Base-by-base conservation (phyloP, 306 rosid species). In the Morella rubra region DNA sequence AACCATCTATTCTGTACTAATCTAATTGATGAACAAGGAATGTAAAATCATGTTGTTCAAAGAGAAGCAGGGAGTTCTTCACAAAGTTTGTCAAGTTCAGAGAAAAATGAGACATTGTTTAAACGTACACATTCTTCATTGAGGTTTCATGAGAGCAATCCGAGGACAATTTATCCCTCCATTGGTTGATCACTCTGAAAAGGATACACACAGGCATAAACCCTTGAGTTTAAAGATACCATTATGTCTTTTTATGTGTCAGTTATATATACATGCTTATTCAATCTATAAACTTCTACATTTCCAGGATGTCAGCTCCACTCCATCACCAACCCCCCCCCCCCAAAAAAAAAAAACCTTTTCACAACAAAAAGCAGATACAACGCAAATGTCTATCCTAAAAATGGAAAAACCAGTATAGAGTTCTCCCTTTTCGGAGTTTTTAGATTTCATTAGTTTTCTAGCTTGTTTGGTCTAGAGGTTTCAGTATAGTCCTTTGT, bases 391-490 rank as follows among this genome's bases (percentile, higher is more conserved):
- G n/a, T 59, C 69, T 67, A 61, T 20, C 74, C 73, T 71, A 15
- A 62, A 55, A 78, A 51, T 40, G 60, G 73, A 74, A 32, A 75
- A 72, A 54, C 32, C 71, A 55, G n/a, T n/a, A n/a, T n/a, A n/a
- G n/a, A n/a, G n/a, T n/a, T n/a, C n/a, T n/a, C n/a, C n/a, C n/a
- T n/a, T n/a, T n/a, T n/a, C n/a, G n/a, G n/a, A n/a, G n/a, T n/a
- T n/a, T n/a, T n/a, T n/a, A n/a, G n/a, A n/a, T n/a, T n/a, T n/a
- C n/a, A n/a, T n/a, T n/a, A n/a, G n/a, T n/a, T n/a, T n/a, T n/a
- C n/a, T n/a, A n/a, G n/a, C n/a, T n/a, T n/a, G n/a, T n/a, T n/a
- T n/a, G n/a, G n/a, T n/a, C n/a, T n/a, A n/a, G n/a, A n/a, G n/a
- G n/a, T n/a, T n/a, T n/a, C n/a, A n/a, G n/a, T n/a, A n/a, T n/a